Evolutionary conservation across 75 land plant species (phyloP).

Genomic region (Larix kaempferi): DNA sequence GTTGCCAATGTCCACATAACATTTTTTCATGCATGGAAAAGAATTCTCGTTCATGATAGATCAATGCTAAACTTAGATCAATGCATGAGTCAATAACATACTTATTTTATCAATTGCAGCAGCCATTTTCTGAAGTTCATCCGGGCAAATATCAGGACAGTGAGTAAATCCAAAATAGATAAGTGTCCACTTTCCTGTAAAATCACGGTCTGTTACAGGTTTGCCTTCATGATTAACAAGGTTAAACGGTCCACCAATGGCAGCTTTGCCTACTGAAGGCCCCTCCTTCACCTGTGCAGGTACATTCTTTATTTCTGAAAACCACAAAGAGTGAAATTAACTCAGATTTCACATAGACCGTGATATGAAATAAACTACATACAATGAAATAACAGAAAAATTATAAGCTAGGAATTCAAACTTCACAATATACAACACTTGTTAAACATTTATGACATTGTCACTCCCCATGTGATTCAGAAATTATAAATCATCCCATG

Average conservation of each 20-base stretch:
- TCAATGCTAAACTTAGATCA: neutral
- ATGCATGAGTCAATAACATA: slow-evolving; percentile 21
- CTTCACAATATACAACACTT: neutral
- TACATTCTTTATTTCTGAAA: slow-evolving; percentile 48
- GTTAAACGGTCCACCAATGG: slow-evolving; percentile 96
- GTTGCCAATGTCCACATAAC: no score
- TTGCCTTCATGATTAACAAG: slow-evolving; percentile 89
- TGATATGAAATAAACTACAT: neutral
- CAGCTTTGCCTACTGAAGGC: slow-evolving; percentile 88
- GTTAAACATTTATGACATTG: no score
- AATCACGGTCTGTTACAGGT: slow-evolving; percentile 75
- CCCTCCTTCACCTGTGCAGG: slow-evolving; percentile 59
- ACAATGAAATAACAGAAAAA: no score
- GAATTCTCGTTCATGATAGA: neutral
- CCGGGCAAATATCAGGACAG: slow-evolving; percentile 99
- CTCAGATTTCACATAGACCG: neutral
- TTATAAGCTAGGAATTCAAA: neutral
- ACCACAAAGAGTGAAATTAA: neutral
- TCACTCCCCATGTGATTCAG: no score
- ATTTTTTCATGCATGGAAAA: no score
- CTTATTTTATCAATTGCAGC: slow-evolving; percentile 85
- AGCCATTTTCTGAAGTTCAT: slow-evolving; percentile 83
- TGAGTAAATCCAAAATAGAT: slow-evolving; percentile 97
- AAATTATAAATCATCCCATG: no score
- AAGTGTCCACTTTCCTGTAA: slow-evolving; percentile 87